Evolutionary conservation across 352 stramenopile genomes (phyloP), one percentile per base, ranked within the genome.

Genomic region (Thalassiosira exigua): DNA sequence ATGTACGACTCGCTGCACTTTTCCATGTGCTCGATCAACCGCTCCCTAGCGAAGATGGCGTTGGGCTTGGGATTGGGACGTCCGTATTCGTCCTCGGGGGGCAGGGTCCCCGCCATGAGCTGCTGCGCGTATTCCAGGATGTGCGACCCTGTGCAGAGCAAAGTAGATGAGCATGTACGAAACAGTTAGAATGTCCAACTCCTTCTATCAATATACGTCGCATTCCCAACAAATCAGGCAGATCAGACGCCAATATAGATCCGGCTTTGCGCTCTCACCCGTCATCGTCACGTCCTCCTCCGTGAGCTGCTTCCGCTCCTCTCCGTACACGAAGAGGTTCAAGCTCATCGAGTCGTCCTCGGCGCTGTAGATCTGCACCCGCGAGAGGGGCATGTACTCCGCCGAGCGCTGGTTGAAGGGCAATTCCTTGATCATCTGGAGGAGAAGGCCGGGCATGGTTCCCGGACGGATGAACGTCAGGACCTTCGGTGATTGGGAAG

Each of bases 261-360:
- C 14, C 70, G 14, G 36, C 14, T 44, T 44, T 44, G 36, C 36
- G n/a, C n/a, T n/a, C n/a, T 72, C 27, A 72, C 69, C 57, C 62
- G 61, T 84, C 60, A 80, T 68, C 9, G 62, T 74, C 3, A 83
- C 74, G 71, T 82, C 71, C 9, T 64, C 72, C 54, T 79, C 33
- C 4, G 61, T 69, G 22, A 75, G 64, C 57, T 80, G 69, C 36
- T 64, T 65, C 4, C 22, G 29, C 36, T 84, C 65, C 30, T 89
- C 72, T 19, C 88, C 87, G 54, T 89, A 93, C 14, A 90, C 82
- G 76, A 93, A 95, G 29, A 93, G 81, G 68, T 94, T 95, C 27
- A 95, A 67, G 65, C 72, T 87, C 81, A 95, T 91, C 5, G 58
- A 79, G 44, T 92, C 79, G 66, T 95, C 90, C 26, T 86, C 41